Conservation (phyloP, 1,139 yeast species). For the Yamadazyma triangularis region DNA sequence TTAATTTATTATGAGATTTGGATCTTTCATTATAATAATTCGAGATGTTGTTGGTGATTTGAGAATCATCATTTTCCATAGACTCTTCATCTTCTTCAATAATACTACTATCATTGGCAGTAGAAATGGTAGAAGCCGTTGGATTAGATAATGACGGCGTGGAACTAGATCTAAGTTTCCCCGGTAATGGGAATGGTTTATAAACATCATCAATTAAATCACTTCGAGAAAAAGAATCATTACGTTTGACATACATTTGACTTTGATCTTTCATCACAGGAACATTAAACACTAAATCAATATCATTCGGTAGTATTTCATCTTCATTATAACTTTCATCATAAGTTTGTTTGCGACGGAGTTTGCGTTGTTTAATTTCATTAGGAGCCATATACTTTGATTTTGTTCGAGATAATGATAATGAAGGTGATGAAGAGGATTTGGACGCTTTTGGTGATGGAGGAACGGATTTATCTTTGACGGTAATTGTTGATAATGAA, state of each 20-base stretch:
- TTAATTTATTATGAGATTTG: conserved; percentile 28
- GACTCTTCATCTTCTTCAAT: conserved; percentile 5
- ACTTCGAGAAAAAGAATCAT: conserved; percentile 16
- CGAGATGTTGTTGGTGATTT: conserved; percentile 34
- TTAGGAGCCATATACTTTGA: conserved; percentile 31
- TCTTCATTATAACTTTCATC: conserved; percentile 45
- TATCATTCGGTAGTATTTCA: conserved; percentile 34
- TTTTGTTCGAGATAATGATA: conserved; percentile 29
- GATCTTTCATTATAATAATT: conserved; percentile 36
- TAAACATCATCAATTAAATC: conserved; percentile 28
- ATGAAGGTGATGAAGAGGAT: conserved; percentile 16
- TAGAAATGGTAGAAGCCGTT: background rate
- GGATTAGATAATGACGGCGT: conserved; percentile 10
- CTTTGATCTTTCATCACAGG: conserved; percentile 39
- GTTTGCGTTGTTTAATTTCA: conserved; percentile 37
- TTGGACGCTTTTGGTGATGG: conserved; percentile 1
- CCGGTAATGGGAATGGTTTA: conserved; percentile 38
- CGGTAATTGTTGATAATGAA: conserved; percentile 11
- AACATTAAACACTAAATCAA: conserved; percentile 42
- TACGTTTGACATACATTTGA: conserved; percentile 22
- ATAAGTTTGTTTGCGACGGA: conserved; percentile 36
- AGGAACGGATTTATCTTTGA: conserved; percentile 1
- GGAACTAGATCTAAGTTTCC: conserved; percentile 19
- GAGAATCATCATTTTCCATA: conserved; percentile 22
- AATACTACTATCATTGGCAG: conserved; percentile 2